These are phyloP conservation scores for Capsella bursapastoris DNA, from an alignment of 345 rosid species.

Conservation along the genomic window DNA sequence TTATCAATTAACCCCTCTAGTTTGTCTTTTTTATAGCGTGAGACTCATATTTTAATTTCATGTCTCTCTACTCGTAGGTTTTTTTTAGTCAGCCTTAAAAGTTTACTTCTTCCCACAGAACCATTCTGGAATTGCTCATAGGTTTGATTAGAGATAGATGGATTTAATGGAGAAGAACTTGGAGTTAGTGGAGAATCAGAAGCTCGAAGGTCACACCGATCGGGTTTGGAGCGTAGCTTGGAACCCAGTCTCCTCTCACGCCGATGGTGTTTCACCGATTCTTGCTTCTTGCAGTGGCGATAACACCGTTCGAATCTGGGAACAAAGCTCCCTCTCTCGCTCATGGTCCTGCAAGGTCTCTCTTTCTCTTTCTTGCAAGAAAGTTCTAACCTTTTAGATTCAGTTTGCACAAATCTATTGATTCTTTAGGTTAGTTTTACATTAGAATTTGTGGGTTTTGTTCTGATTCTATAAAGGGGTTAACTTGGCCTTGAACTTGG, in stretches of 20 bases:
- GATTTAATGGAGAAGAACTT: slow-evolving; percentile 54
- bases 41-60: no score
- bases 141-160: slow-evolving; percentile 32
- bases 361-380: slow-evolving; percentile 7
- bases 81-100: neutral
- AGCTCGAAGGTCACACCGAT: slow-evolving; percentile 82
- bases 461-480: neutral
- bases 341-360: slow-evolving; percentile 87
- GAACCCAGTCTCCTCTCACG: slow-evolving; percentile 64
- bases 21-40: no score
- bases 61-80: no score
- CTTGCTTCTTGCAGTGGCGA: slow-evolving; percentile 96
- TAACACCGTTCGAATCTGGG: slow-evolving; percentile 94
- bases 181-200: slow-evolving; percentile 70
- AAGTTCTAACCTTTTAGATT: neutral
- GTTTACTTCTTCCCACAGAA: neutral
- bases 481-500: slow-evolving; percentile 9
- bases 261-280: slow-evolving; percentile 48
- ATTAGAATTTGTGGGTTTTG: slow-evolving; percentile 23
- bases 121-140: neutral
- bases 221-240: slow-evolving; percentile 92
- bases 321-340: slow-evolving; percentile 58
- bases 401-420: neutral
- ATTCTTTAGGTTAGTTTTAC: slow-evolving; percentile 5
- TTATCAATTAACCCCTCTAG: no score